These are phyloP conservation scores for Podila epigama DNA, from an alignment of 192 early-diverging fungal genomes.

Conservation along the genomic window DNA sequence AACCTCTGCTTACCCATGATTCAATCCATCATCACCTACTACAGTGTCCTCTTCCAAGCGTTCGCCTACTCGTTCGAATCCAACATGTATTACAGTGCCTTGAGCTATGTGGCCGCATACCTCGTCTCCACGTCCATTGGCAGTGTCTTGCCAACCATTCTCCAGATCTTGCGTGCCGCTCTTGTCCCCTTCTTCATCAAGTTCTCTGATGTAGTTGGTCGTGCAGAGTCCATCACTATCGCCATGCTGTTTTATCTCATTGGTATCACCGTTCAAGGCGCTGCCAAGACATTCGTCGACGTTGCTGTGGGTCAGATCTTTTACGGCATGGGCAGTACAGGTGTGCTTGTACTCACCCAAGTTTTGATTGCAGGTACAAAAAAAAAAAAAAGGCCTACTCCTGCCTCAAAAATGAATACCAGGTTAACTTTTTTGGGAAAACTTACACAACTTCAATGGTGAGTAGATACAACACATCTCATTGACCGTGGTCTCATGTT, in stretches of 20 bases:
- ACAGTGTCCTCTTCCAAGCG: neutral
- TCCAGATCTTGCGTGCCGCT: neutral
- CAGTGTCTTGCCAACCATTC: neutral
- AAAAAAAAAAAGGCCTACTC: neutral
- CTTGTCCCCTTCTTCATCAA: constrained; percentile 10
- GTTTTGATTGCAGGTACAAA: constrained; percentile 14
- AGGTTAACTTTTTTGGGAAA: neutral
- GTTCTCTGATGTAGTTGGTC: constrained; percentile 15
- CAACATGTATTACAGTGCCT: neutral
- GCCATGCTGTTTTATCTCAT: constrained; percentile 1
- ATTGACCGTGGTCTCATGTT: constrained; percentile 15
- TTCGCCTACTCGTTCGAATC: neutral
- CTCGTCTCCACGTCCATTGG: neutral
- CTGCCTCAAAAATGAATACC: neutral
- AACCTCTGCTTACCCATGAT: neutral
- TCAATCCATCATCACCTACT: neutral
- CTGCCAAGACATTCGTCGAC: neutral
- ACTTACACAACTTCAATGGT: neutral
- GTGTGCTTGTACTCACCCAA: neutral
- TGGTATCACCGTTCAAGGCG: neutral
- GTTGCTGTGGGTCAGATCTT: constrained; percentile 1
- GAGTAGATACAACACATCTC: constrained; percentile 9
- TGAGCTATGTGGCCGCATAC: neutral
- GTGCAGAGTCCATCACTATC: neutral
- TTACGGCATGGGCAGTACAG: constrained; percentile 1